Percentiles rank a stretch among this genome's conserved stretches.
Conservation (phyloP, 2,329 filamentous ascomycete species). For the Colletotrichum somersetense region DNA sequence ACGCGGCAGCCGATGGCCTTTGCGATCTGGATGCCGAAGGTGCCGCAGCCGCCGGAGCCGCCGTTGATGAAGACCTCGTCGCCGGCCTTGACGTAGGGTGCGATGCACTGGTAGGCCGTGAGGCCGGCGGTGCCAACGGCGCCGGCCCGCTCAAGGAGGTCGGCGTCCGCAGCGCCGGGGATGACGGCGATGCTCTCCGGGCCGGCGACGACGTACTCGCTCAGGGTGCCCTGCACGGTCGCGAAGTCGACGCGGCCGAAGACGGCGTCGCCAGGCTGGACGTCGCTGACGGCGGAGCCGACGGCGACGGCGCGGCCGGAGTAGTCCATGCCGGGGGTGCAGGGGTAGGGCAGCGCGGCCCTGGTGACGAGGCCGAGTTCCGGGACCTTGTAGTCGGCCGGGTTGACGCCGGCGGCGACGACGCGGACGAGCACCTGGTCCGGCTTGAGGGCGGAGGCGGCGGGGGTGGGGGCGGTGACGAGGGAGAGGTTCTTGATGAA, state of each 20-base stretch:
- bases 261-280: slow-evolving; percentile 57
- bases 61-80: slow-evolving; percentile 75
- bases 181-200: slow-evolving; percentile 53
- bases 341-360: slow-evolving; percentile 53
- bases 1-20: slow-evolving; percentile 73
- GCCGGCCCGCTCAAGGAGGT: slow-evolving; percentile 56
- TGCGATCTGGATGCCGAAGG: slow-evolving; percentile 73
- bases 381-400: slow-evolving; percentile 63
- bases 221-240: slow-evolving; percentile 55
- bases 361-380: slow-evolving; percentile 56
- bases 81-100: slow-evolving; percentile 62
- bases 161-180: slow-evolving; percentile 58
- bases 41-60: slow-evolving; percentile 73
- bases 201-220: slow-evolving; percentile 56
- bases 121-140: slow-evolving; percentile 59
- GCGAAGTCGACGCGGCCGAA: slow-evolving; percentile 53
- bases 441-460: slow-evolving; percentile 45
- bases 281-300: slow-evolving; percentile 44
- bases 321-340: slow-evolving; percentile 64
- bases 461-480: slow-evolving; percentile 44
- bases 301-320: slow-evolving; percentile 60
- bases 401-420: slow-evolving; percentile 59
- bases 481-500: slow-evolving; percentile 51
- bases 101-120: slow-evolving; percentile 63
- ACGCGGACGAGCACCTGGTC: slow-evolving; percentile 59